These are phyloP conservation scores for Paraglomus occultum DNA, from an alignment of 192 early-diverging fungal genomes.

Conservation along the genomic window DNA sequence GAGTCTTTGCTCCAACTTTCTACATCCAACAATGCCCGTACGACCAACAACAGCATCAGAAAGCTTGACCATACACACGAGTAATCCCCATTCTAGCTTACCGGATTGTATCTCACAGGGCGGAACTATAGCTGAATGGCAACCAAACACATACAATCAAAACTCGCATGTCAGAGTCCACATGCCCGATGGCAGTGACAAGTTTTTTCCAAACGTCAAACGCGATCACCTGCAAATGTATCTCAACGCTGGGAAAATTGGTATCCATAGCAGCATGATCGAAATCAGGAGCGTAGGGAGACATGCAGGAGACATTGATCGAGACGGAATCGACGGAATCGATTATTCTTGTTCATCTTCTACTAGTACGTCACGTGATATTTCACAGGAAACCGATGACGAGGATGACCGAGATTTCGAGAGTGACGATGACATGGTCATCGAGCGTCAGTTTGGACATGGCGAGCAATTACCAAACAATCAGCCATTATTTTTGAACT, in stretches of 20 bases:
- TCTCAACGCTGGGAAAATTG: background rate
- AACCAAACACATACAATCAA: conserved; percentile 7
- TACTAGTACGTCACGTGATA: conserved; percentile 3
- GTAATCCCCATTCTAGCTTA: background rate
- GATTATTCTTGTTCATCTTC: conserved; percentile 1
- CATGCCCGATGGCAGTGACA: conserved; percentile 4
- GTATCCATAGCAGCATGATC: background rate
- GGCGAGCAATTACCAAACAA: background rate
- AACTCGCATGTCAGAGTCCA: conserved; percentile 6
- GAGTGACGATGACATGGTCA: background rate
- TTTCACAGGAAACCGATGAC: background rate
- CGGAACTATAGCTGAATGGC: conserved; percentile 9
- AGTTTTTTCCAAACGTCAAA: conserved; percentile 14
- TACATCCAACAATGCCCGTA: too few relatives aligned
- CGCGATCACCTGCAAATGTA: conserved; percentile 4
- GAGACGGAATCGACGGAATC: background rate
- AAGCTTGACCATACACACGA: background rate
- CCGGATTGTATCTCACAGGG: conserved; percentile 16
- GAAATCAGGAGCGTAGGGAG: too few relatives aligned
- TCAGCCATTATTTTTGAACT: conserved; percentile 11
- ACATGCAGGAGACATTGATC: too few relatives aligned
- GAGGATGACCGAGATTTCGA: background rate
- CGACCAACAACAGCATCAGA: too few relatives aligned
- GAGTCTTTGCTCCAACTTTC: too few relatives aligned
- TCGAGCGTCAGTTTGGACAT: background rate